A percentile compares a stretch with the other conserved stretches of the same genome.
Conservation (phyloP, 768 basidiomycete species). For the Leccinum variicolor region DNA sequence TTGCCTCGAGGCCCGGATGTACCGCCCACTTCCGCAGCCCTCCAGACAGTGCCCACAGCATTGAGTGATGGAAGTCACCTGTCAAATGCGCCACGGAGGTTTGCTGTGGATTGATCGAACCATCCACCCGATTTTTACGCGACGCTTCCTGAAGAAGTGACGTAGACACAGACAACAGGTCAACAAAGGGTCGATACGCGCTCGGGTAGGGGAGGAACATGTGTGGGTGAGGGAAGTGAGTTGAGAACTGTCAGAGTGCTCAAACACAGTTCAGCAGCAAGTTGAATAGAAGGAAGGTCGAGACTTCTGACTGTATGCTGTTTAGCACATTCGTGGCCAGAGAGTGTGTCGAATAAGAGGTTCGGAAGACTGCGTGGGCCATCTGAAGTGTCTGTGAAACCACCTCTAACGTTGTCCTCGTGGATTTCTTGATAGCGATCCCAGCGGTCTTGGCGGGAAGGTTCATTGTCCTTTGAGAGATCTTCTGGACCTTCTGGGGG, state of each 20-base stretch:
- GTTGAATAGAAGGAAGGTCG: slow-evolving; percentile 17
- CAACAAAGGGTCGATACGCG: slow-evolving; percentile 85
- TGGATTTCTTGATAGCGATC: slow-evolving; percentile 52
- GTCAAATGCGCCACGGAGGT: slow-evolving; percentile 42
- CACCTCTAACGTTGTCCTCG: slow-evolving; percentile 50
- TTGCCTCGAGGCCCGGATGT: slow-evolving; percentile 40
- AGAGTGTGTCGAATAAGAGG: slow-evolving; percentile 33
- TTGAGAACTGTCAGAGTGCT: slow-evolving; percentile 66
- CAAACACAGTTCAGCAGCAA: slow-evolving; percentile 54
- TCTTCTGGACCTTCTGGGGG: slow-evolving; percentile 17
- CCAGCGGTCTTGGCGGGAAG: slow-evolving; percentile 34
- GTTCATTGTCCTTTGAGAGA: not conserved
- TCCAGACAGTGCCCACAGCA: slow-evolving; percentile 70
- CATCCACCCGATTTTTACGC: slow-evolving; percentile 53
- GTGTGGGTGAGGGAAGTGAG: slow-evolving; percentile 77
- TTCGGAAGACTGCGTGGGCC: slow-evolving; percentile 56
- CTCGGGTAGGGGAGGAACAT: slow-evolving; percentile 76
- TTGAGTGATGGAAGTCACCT: slow-evolving; percentile 59
- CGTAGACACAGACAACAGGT: slow-evolving; percentile 58
- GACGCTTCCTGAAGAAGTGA: slow-evolving; percentile 44
- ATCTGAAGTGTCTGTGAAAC: slow-evolving; percentile 57
- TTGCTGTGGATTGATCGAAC: slow-evolving; percentile 53
- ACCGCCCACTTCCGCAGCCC: slow-evolving; percentile 48
- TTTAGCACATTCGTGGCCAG: slow-evolving; percentile 55
- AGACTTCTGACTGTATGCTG: slow-evolving; percentile 55